Evolutionary conservation across 2,329 filamentous ascomycete species (phyloP).

Genomic region (Phyllosticta paracitricarpa): DNA sequence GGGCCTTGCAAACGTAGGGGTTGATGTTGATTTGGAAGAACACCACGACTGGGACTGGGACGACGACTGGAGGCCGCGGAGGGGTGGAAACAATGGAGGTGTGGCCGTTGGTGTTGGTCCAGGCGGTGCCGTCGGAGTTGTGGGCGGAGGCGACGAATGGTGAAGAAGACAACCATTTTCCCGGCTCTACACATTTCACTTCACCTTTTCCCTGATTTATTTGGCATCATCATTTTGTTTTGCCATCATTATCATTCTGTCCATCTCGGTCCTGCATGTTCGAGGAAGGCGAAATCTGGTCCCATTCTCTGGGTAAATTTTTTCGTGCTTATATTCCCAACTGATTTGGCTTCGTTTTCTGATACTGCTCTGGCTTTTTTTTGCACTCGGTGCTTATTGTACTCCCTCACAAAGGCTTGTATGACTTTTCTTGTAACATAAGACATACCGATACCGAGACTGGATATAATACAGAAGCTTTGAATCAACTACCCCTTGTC

Average conservation of each 20-base stretch:
- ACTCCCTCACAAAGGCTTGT: not conserved
- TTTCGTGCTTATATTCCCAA: not conserved
- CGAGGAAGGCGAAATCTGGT: not conserved
- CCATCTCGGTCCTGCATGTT: not conserved
- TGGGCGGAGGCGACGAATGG: not conserved
- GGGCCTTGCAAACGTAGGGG: not conserved
- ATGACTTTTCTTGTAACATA: not conserved
- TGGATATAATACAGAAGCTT: not conserved
- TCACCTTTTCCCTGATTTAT: not conserved
- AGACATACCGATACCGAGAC: not conserved
- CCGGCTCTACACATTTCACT: not conserved
- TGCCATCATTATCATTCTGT: too few relatives aligned
- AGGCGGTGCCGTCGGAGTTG: not conserved
- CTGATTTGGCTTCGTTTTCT: not conserved
- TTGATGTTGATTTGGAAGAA: not conserved
- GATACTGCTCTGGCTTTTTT: not conserved
- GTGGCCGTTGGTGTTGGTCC: not conserved
- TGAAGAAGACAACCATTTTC: not conserved
- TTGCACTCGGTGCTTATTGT: not conserved
- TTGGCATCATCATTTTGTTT: not conserved
- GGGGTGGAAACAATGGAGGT: not conserved
- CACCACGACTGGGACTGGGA: not conserved
- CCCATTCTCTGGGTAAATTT: not conserved
- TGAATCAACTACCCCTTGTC: not conserved
- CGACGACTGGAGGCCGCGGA: not conserved